Base-by-base conservation (phyloP, 2,329 filamentous ascomycete genomes). In the Aschersonia sp. region DNA sequence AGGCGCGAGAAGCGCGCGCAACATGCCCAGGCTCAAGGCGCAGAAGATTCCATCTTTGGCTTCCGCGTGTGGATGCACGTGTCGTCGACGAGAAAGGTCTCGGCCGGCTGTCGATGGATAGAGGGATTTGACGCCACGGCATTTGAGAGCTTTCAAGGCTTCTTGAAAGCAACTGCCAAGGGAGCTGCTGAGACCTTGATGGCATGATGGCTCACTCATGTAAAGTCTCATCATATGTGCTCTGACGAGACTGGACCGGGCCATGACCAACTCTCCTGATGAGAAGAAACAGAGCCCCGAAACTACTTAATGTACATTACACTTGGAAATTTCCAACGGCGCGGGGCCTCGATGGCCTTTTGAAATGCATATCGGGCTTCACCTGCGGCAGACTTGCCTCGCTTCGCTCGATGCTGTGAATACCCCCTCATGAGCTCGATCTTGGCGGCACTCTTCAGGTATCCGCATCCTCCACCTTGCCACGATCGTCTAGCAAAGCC, bases 111-210 rank as follows among this genome's bases (percentile, higher is more conserved):
- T 47, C 72, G 85, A 32, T 67, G 64, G 89, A 59, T 87, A 1
- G 80, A 86, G 56, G 91, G 92, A 0, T 70, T 72, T 5, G 85
- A 94, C 54, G 69, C 75, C 20, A 72, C 81, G 1, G 59, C 92
- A 0, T 95, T 91, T 63, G 85, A 94, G 65, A 96, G 89, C 60
- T 88, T 98, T 52, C 84, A 81, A 51, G 89, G 87, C 0, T 88
- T 89, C 69, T 53, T 94, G 43, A 85, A 80, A 61, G 52, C 59
- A 6, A 69, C 58, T 4, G 56, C 51, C 1, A 51, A 52, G 42
- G 47, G 47, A 5, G 54, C 54, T 70, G 40, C 40, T 42, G 32
- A 7, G 7, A 12, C 32, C 32, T 20, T 20, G 20, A 20, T 20
- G 20, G 20, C 20, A 20, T 20, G 20, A 20, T 20, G 20, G 20